Percentiles rank a stretch among this genome's conserved stretches.
Evolutionary conservation across 202 grass and related monocot genomes (phyloP).

Genomic region (Setaria viridis): DNA sequence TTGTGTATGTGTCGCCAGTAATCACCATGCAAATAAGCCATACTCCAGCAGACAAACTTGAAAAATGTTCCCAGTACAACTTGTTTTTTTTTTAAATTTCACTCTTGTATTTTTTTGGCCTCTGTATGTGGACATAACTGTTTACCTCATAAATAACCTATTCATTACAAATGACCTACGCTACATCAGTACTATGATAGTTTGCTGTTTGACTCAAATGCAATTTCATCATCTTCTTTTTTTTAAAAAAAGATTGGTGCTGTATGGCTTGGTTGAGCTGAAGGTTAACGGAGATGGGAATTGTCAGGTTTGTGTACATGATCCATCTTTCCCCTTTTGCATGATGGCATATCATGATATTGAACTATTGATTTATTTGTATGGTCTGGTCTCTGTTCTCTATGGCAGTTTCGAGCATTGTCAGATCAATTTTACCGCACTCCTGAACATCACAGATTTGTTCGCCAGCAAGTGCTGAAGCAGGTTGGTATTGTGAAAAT

Average conservation of each 20-base stretch:
- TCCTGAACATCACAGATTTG: constrained; percentile 81
- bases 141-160: constrained; percentile 1
- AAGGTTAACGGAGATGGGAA: constrained; percentile 97
- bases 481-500: constrained; percentile 60
- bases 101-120: not conserved
- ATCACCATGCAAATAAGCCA: not conserved
- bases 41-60: no score
- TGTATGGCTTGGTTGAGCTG: constrained; percentile 84
- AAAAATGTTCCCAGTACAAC: not conserved
- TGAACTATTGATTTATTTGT: not conserved
- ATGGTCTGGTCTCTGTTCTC: constrained; percentile 7
- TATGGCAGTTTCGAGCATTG: constrained; percentile 75
- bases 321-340: constrained; percentile 15
- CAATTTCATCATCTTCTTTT: constrained; percentile 1
- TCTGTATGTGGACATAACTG: not conserved
- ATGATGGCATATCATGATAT: not conserved
- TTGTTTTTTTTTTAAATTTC: not conserved
- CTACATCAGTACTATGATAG: not conserved
- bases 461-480: constrained; percentile 72
- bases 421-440: constrained; percentile 89
- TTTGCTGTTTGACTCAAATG: constrained; percentile 26
- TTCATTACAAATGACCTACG: not conserved
- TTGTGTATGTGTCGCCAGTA: not conserved
- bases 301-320: constrained; percentile 68
- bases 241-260: constrained; percentile 57